phyloP scores from a whole-genome alignment of 495 filamentous ascomycete species.

The Podospora pseudopauciseta region DNA sequence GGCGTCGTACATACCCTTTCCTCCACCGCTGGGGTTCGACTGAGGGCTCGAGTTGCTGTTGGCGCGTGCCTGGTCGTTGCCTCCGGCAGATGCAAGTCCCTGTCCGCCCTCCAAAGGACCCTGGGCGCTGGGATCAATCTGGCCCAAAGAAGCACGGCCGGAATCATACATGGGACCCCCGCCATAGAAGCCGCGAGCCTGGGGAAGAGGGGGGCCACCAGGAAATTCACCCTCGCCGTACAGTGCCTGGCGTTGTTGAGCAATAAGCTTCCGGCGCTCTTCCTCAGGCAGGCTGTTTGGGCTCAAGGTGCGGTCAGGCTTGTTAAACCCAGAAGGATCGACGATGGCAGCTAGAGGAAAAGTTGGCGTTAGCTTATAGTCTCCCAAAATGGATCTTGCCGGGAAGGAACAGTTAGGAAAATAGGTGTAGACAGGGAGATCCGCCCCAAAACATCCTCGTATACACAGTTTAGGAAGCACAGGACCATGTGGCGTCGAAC shows the following conservation, averaged over 20 bases:
- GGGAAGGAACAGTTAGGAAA: neutral
- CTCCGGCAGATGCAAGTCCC: constrained; percentile 43
- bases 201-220: constrained; percentile 36
- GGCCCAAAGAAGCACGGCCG: constrained; percentile 41
- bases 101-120: constrained; percentile 42
- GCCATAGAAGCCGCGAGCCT: constrained; percentile 49
- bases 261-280: constrained; percentile 90
- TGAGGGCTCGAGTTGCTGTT: constrained; percentile 78
- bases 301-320: constrained; percentile 89
- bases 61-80: constrained; percentile 67
- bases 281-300: constrained; percentile 88
- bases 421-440: neutral
- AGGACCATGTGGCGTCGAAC: constrained; percentile 40
- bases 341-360: constrained; percentile 67
- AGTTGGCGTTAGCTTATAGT: constrained; percentile 38
- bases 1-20: constrained; percentile 60
- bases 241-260: constrained; percentile 87
- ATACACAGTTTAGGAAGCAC: constrained; percentile 35
- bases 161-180: constrained; percentile 51
- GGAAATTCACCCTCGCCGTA: constrained; percentile 73
- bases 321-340: constrained; percentile 61
- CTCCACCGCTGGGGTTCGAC: constrained; percentile 60
- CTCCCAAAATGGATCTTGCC: neutral
- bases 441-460: constrained; percentile 13
- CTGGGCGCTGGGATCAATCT: constrained; percentile 47